A percentile compares a stretch with the other conserved stretches of the same genome.
Evolutionary conservation across 2,329 filamentous ascomycete genomes (phyloP).

Genomic region (Fusarium duplospermum): DNA sequence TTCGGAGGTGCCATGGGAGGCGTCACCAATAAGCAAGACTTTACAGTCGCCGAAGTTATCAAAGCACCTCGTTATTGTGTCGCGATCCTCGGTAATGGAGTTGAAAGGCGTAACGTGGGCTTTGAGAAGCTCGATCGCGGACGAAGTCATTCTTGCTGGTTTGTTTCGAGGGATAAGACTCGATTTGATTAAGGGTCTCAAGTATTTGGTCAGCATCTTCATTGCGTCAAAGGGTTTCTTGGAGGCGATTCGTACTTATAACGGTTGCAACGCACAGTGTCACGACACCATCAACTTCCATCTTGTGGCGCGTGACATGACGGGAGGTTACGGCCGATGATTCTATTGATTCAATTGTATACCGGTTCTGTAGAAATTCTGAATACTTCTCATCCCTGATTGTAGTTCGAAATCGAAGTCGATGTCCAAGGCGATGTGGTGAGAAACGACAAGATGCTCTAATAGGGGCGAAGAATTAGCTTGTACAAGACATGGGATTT

Average conservation of each 20-base stretch:
- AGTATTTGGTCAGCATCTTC: not conserved
- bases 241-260: not conserved
- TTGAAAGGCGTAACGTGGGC: conserved; percentile 14
- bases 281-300: not conserved
- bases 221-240: not conserved
- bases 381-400: not conserved
- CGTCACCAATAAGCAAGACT: conserved; percentile 21
- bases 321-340: not conserved
- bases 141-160: conserved; percentile 7
- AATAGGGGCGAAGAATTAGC: not conserved
- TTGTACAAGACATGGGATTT: not conserved
- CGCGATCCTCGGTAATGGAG: conserved; percentile 7
- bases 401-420: not conserved
- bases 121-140: conserved; percentile 14
- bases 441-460: not conserved
- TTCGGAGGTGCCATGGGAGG: conserved; percentile 29
- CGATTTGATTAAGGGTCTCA: not conserved
- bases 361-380: accelerated
- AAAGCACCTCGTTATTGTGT: conserved; percentile 14
- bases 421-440: too few species aligned
- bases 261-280: not conserved
- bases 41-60: conserved; percentile 25
- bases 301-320: conserved; percentile 12
- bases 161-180: not conserved
- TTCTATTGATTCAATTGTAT: not conserved